Base-by-base conservation (phyloP, 148 eudicot species). In the Camellia sinensis region DNA sequence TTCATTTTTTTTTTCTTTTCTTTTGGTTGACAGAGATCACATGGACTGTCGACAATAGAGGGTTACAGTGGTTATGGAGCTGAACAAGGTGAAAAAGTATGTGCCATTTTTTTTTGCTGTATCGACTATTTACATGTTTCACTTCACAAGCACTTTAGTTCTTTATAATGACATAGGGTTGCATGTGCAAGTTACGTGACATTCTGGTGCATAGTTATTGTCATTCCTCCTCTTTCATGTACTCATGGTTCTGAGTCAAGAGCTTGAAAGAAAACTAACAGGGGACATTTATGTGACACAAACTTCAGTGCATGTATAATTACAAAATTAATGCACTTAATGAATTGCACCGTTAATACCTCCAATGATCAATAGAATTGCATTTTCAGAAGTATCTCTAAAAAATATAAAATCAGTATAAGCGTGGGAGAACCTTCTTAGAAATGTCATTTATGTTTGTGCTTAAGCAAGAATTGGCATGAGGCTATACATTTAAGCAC, bases 41-140 rank as follows among this genome's bases (percentile, higher is more conserved):
- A 78, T 59, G 92, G 68, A 71, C 86, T 94, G 50, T 92, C 98
- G 62, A 94, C 92, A 2, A n/a, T 86, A 45, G 90, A 86, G 53
- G 98, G 98, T 53, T 94, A 94, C 81, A 92, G 95, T 75, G 98
- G 98, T 29, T 94, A 92, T 89, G 98, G 98, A 82, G 98, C 97
- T 85, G 98, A 91, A 80, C 95, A 94, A 89, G 98, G 98, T 78
- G 97, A 92, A 87, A 87, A 91, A 82, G 98, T 92, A 80, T 77
- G 85, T 82, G 57, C 56, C 63, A 19, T 40, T 67, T 65, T 76
- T 59, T n/a, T 48, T 12, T 56, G 56, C 8, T 56, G 4, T 59
- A 7, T 43, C 46, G 46, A 0, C 48, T 21, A 41, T 7, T 15
- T 60, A 2, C 43, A 12, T 21, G 12, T 75, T 59, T 46, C 11